Base-by-base conservation (phyloP, 148 eudicot genomes). In the Chenopodium album region DNA sequence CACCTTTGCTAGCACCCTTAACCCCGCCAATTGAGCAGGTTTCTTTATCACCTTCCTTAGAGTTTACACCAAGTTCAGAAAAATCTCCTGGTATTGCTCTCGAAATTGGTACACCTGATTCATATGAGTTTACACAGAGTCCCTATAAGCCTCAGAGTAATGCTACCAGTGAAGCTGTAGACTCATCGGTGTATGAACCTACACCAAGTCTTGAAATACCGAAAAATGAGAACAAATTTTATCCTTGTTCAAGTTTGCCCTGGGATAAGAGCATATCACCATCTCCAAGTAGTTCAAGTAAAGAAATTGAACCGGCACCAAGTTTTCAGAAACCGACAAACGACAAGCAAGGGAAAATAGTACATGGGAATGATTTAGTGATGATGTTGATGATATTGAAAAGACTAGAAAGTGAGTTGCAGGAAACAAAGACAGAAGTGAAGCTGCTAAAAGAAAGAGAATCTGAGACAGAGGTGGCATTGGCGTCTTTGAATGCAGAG, bases 401-500 rank as follows among this genome's bases (percentile, higher is more conserved):
- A 78, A 92, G 86, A 71, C 88, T 95, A 7, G 94, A 91, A 73
- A 60, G 74, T 0, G 95, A 94, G 78, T 87, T 95, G 9, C 88
- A 92, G 71, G 95, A 90, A 76, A 90, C 99, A 23, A 94, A 91
- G 80, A 75, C n/a, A 59, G 97, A 95, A 86, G 84, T 94, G 46
- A 94, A 88, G 86, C 54, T 83, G 46, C 85, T 95, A 20, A 92
- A 92, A 84, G 88, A 93, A 31, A 90, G 91, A 77, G 97, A 89
- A 79, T 67, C 92, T 0, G 92, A 95, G 62, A 94, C 90, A 6
- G 95, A 92, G 88, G 86, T 91, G 76, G 93, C 92, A 1, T 64
- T 92, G 77, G 98, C 98, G 71, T 87, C 93, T 0, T 79, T 95
- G 71, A 91, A 92, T 4, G 98, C 94, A 0, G 92, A 93, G 84